Percentiles rank a stretch among this genome's conserved stretches.
phyloP scores from a whole-genome alignment of 441 rosid species.

The Pelargonium exstipulatum region DNA sequence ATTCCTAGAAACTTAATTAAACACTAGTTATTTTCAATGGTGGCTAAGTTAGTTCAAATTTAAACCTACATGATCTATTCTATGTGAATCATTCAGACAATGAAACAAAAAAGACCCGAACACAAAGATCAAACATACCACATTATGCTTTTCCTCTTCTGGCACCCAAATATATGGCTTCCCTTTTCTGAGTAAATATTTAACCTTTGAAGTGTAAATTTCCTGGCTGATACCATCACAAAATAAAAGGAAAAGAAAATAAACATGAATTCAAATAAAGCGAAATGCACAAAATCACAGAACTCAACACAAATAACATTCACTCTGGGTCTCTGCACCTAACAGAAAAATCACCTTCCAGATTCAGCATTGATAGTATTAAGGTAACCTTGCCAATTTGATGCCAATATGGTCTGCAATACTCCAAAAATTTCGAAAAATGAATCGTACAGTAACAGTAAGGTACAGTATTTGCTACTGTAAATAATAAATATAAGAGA shows the following conservation, averaged over 20 bases:
- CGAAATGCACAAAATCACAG: conserved; percentile 3
- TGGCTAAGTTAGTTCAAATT: not conserved
- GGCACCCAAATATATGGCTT: conserved; percentile 82
- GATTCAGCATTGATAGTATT: conserved; percentile 79
- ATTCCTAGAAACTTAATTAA: not conserved
- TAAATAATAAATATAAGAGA: not conserved
- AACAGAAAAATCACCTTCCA: conserved; percentile 52
- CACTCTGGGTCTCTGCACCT: not conserved
- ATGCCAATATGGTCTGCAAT: conserved; percentile 62
- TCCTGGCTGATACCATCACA: conserved; percentile 40
- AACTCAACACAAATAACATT: not conserved
- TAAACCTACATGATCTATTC: not conserved
- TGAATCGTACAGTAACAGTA: not conserved
- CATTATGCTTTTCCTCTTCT: conserved; percentile 68
- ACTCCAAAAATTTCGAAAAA: not conserved
- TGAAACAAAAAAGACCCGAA: not conserved
- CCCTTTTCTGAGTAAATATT: conserved; percentile 64
- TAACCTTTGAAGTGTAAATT: conserved; percentile 70
- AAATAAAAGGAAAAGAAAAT: conserved; percentile 6
- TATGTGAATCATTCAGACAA: not conserved
- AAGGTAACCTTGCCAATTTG: conserved; percentile 77
- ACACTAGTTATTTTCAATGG: not conserved
- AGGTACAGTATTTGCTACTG: not conserved
- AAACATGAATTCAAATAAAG: conserved; percentile 13
- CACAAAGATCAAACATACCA: conserved; percentile 41